A percentile compares a stretch with the other conserved stretches of the same genome.
Evolutionary conservation across 1,284 basidiomycete genomes (phyloP).

Genomic region (Malassezia obtusa): DNA sequence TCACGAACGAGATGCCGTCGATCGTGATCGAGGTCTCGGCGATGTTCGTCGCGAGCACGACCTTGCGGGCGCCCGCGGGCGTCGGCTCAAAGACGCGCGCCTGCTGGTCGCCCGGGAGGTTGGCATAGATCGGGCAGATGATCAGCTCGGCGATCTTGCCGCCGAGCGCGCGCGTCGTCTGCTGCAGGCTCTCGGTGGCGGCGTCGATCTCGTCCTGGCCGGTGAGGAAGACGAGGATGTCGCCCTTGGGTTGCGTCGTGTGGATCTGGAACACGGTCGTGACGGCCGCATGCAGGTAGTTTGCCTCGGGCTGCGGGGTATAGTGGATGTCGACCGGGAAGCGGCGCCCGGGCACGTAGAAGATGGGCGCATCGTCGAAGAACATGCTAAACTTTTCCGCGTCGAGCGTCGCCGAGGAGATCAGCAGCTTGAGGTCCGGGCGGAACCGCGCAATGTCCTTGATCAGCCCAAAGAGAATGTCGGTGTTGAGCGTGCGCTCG

Average conservation of each 20-base stretch:
- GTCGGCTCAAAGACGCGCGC: constrained; percentile 99
- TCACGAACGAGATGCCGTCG: constrained; percentile 47
- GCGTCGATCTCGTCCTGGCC: constrained; percentile 99
- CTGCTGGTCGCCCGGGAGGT: constrained; percentile 96
- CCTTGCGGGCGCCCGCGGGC: constrained; percentile 83
- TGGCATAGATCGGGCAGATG: constrained; percentile 95
- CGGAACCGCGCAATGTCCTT: constrained; percentile 46
- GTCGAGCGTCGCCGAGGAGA: constrained; percentile 44
- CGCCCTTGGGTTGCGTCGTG: constrained; percentile 94
- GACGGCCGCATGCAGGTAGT: constrained; percentile 95
- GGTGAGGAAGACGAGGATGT: constrained; percentile 93
- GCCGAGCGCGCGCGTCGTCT: constrained; percentile 84
- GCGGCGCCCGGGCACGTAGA: constrained; percentile 76
- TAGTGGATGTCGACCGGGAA: constrained; percentile 97
- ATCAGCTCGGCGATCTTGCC: constrained; percentile 92
- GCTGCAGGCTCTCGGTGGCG: constrained; percentile 79
- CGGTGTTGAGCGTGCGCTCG: constrained; percentile 45
- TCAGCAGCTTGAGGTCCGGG: constrained; percentile 43
- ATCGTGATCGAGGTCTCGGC: constrained; percentile 54
- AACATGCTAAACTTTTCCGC: constrained; percentile 46
- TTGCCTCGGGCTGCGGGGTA: constrained; percentile 53
- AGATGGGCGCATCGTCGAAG: constrained; percentile 47
- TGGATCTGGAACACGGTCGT: constrained; percentile 99
- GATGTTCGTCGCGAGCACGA: constrained; percentile 92
- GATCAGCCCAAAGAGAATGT: constrained; percentile 45